Evolutionary conservation across 495 filamentous ascomycete genomes (phyloP).

Genomic region (Staphylotrichum longicolle): DNA sequence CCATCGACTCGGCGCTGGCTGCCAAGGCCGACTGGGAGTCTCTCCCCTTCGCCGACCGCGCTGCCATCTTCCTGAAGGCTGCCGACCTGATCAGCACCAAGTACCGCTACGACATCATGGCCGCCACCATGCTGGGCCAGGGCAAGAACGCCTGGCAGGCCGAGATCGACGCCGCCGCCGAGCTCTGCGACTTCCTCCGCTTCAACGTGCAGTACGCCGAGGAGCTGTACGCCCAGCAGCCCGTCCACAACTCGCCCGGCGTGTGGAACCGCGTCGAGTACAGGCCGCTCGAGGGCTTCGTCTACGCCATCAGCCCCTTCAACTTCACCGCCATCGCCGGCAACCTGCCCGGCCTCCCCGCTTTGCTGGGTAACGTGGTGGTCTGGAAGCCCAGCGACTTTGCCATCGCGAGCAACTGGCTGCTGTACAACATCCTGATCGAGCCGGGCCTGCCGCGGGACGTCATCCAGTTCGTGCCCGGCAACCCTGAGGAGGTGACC

Average conservation of each 20-base stretch:
- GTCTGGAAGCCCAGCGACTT: slow-evolving; percentile 85
- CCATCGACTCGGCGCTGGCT: slow-evolving; percentile 76
- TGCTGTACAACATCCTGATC: slow-evolving; percentile 81
- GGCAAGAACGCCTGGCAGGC: slow-evolving; percentile 97
- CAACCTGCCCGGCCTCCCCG: slow-evolving; percentile 70
- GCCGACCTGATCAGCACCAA: slow-evolving; percentile 84
- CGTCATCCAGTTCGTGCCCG: slow-evolving; percentile 81
- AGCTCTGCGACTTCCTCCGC: slow-evolving; percentile 85
- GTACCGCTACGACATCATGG: slow-evolving; percentile 91
- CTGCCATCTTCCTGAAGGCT: slow-evolving; percentile 91
- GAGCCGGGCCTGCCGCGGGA: slow-evolving; percentile 77
- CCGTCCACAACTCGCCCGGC: slow-evolving; percentile 68
- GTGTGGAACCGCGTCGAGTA: slow-evolving; percentile 85
- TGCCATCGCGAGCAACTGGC: slow-evolving; percentile 68
- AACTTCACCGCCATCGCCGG: slow-evolving; percentile 88
- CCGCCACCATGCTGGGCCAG: slow-evolving; percentile 88
- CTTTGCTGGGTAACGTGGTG: slow-evolving; percentile 81
- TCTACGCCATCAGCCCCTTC: slow-evolving; percentile 83
- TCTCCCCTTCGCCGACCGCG: slow-evolving; percentile 80
- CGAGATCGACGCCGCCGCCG: slow-evolving; percentile 92
- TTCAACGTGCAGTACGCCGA: slow-evolving; percentile 89
- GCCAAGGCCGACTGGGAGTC: slow-evolving; percentile 80
- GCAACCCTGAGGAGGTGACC: slow-evolving; percentile 72
- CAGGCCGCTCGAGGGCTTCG: slow-evolving; percentile 80
- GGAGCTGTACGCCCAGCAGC: slow-evolving; percentile 82